Percentiles rank a stretch among this genome's conserved stretches.
These are phyloP conservation scores for Venturia oleaginea DNA, from an alignment of 2,329 filamentous ascomycete genomes.

Conservation along the genomic window DNA sequence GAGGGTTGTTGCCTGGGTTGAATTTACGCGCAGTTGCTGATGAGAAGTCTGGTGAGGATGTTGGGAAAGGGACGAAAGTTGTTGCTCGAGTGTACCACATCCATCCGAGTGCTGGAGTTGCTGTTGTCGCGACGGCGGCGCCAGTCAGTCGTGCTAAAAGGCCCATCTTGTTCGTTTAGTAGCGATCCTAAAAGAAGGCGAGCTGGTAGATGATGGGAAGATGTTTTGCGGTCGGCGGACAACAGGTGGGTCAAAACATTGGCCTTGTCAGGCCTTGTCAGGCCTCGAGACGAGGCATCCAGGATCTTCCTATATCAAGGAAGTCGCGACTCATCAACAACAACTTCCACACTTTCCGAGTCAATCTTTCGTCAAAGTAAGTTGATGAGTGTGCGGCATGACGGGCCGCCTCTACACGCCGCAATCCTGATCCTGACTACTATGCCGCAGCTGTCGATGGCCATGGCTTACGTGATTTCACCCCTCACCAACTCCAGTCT, in stretches of 20 bases:
- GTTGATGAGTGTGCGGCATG: not conserved
- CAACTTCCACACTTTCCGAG: not conserved
- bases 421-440: not conserved
- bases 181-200: not conserved
- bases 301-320: not conserved
- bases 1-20: constrained; percentile 30
- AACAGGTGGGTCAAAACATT: not conserved
- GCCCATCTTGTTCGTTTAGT: not conserved
- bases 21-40: constrained; percentile 20
- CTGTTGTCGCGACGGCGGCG: not conserved
- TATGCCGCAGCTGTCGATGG: not conserved
- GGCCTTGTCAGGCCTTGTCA: not conserved
- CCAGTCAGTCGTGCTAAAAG: constrained; percentile 2
- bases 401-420: not conserved
- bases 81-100: constrained; percentile 27
- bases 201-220: not conserved
- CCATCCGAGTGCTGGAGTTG: constrained; percentile 21
- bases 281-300: not conserved
- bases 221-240: not conserved
- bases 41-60: constrained; percentile 21
- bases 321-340: not conserved
- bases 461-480: constrained; percentile 1
- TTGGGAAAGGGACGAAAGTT: constrained; percentile 27
- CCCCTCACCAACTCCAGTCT: not conserved
- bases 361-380: not conserved